Evolutionary conservation across 208 protist species (phyloP), one percentile per base, ranked within the genome.

Genomic region (Blastocrithidia nonstop): DNA sequence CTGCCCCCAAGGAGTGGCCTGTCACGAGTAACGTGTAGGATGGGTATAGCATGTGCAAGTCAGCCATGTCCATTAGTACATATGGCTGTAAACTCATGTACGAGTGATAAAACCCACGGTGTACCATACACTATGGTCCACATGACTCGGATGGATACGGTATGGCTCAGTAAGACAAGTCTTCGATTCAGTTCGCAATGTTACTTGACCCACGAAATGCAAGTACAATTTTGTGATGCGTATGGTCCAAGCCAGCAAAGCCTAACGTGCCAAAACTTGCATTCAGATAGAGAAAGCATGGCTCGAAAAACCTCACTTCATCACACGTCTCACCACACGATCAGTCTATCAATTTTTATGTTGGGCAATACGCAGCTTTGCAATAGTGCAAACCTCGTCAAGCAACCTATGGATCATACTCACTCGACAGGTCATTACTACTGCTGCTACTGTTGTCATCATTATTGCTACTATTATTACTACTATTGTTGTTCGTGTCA

Each of bases 1-100:
- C 80, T n/a, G 58, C 80, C 31, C 80, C 80, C 15, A 89, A 57
- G 4, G 67, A 80, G 67, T 89, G 80, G 1, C 80, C 80, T 1
- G 76, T 81, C 43, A 88, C 20, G 46, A 86, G 51, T 11, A 82
- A n/a, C 2, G 27, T 37, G 40, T 62, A 64, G 33, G 5, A 24
- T 5, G 60, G 71, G 53, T 79, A 53, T 13, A 16, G 16, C 4
- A 0, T 27, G 3, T 50, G 54, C 33, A 86, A 59, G 23, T 24
- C 5, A 27, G 54, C 33, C 11, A 79, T 33, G 24, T 73, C 65
- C 0, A 23, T 7, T 26, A 59, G 27, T 16, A 88, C 23, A 15
- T 59, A 23, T 2, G 9, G 2, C n/a, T 31, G 25, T 9, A 88
- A 8, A 28, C 56, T 71, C 7, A 41, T 7, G 51, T 70, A 88